phyloP scores from a whole-genome alignment of 306 rosid species.

The Cucumis melo region DNA sequence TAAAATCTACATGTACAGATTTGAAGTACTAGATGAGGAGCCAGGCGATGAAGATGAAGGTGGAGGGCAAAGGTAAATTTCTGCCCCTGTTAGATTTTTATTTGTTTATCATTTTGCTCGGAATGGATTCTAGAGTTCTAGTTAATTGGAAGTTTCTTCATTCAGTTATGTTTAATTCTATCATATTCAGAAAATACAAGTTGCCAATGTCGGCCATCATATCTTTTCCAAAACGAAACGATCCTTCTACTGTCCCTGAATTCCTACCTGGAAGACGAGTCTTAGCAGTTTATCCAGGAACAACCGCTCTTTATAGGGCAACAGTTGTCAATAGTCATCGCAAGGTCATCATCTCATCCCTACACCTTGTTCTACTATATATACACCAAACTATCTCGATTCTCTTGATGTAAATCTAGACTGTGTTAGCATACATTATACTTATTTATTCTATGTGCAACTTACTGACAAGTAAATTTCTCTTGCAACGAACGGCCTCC shows the following conservation, averaged over 20 bases:
- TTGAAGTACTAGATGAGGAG: conserved; percentile 93
- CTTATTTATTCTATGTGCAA: neutral
- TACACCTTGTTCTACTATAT: neutral
- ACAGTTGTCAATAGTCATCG: conserved; percentile 86
- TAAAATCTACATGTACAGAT: conserved; percentile 30
- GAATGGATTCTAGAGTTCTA: neutral
- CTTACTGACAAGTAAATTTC: conserved; percentile 25
- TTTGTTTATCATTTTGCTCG: neutral
- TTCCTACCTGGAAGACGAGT: conserved; percentile 74
- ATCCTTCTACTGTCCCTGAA: conserved; percentile 56
- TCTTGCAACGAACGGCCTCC: conserved; percentile 23
- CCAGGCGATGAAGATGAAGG: conserved; percentile 94
- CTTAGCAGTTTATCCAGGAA: conserved; percentile 96
- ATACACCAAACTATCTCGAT: neutral
- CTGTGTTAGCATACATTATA: neutral
- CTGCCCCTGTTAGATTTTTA: neutral
- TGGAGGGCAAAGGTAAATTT: conserved; percentile 60
- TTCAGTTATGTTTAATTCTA: neutral
- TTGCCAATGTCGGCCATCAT: conserved; percentile 74
- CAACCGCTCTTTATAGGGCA: conserved; percentile 96
- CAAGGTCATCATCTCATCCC: conserved; percentile 44
- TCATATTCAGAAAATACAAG: conserved; percentile 53
- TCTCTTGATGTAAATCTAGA: neutral
- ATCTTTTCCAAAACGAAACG: conserved; percentile 84
- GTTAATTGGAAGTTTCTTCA: neutral